Percentiles rank a stretch among this genome's conserved stretches.
Conservation (phyloP, 2,329 filamentous ascomycete species). For the Meredithiella fracta region DNA sequence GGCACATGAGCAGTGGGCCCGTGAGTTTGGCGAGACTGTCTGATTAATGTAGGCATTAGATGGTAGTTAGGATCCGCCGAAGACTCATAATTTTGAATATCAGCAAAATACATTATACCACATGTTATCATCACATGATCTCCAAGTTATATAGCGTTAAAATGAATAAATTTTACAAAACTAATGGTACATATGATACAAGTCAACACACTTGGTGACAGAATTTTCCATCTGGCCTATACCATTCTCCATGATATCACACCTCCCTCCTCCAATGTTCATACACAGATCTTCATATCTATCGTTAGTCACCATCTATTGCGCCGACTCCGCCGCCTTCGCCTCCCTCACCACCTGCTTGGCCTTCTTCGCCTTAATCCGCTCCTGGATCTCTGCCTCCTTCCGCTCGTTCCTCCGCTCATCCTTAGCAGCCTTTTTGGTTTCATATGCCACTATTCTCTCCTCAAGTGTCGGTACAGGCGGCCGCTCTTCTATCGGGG, state of each 20-base stretch:
- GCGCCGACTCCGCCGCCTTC: not conserved
- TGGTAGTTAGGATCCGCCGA: too few species aligned
- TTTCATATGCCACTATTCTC: slow-evolving; percentile 36
- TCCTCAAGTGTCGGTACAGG: slow-evolving; percentile 49
- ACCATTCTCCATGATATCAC: too few species aligned
- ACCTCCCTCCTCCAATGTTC: not conserved
- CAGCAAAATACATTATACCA: too few species aligned
- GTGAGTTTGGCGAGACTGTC: slow-evolving; percentile 79
- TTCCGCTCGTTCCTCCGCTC: slow-evolving; percentile 29
- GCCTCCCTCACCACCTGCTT: slow-evolving; percentile 6
- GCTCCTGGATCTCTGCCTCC: slow-evolving; percentile 16
- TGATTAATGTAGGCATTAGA: slow-evolving; percentile 33
- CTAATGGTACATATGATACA: slow-evolving; percentile 13
- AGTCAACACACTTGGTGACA: not conserved
- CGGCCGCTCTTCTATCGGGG: slow-evolving; percentile 45
- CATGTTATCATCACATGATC: too few species aligned
- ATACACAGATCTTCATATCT: too few species aligned
- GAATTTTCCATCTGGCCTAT: too few species aligned
- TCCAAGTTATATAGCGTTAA: too few species aligned
- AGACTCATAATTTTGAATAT: too few species aligned
- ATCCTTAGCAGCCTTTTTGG: slow-evolving; percentile 40
- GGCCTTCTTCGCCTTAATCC: slow-evolving; percentile 8
- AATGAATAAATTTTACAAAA: slow-evolving; percentile 6
- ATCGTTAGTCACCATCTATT: not conserved
- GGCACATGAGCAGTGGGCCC: slow-evolving; percentile 88